Base-by-base conservation (phyloP, 352 stramenopile species). In the Hyaloperonospora arabidopsidis region DNA sequence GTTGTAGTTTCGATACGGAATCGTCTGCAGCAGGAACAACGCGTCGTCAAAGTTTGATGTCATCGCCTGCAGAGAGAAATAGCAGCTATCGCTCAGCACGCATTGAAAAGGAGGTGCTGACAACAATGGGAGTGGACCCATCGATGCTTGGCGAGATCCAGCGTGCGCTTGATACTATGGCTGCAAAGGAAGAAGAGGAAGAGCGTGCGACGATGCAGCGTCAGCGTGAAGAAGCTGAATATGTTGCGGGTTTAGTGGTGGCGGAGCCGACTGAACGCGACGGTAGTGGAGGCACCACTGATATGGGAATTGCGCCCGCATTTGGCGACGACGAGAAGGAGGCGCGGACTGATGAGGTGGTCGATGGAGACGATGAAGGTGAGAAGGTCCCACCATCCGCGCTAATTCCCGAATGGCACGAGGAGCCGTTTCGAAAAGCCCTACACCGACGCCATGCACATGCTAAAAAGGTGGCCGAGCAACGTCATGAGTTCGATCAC, bases 81-180 rank as follows among this genome's bases (percentile, higher is more conserved):
- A 69, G 40, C 54, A 62, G 53, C 51, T 67, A 66, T 7, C 75
- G 76, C 11, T 89, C 78, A 11, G 78, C 74, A 10, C 75, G 76
- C 14, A 89, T 89, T 22, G 78, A 89, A 54, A 86, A 84, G 51
- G 74, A 85, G 49, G 78, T 89, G 44, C 57, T 89, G 52, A 60
- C 86, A 5, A 80, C 78, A 45, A 84, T 89, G 74, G 78, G 76
- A 13, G 76, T 89, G 21, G 73, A 81, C 34, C 70, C 76, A 36
- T 73, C 72, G 23, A 83, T 89, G 78, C 68, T 89, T n/a, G 70
- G 63, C 21, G 78, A 89, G 46, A 79, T 89, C 35, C 78, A 89
- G 50, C 72, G 74, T 44, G 68, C 86, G 18, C 59, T 89, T 22
- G 76, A 89, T 39, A 59, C 61, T 12, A 64, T 84, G 10, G 65